Conservation (phyloP, 2,329 filamentous ascomycete genomes). For the Penicillium sp. region DNA sequence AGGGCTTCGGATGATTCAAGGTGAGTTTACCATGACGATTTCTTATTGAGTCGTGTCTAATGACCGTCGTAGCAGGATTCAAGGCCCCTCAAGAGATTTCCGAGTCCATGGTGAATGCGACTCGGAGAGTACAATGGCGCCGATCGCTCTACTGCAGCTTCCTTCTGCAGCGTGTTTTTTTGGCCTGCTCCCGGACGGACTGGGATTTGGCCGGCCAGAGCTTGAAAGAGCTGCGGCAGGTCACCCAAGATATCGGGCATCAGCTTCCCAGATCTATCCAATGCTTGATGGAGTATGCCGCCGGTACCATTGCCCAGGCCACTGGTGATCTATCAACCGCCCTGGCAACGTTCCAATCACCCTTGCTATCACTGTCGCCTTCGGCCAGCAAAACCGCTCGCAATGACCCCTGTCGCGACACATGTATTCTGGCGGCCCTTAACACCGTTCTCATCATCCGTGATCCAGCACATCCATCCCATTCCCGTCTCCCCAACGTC, state of each 20-base stretch:
- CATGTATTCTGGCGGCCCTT: slow-evolving; percentile 59
- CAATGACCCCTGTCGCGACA: slow-evolving; percentile 56
- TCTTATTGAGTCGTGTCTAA: slow-evolving; percentile 17
- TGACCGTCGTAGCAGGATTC: slow-evolving; percentile 30
- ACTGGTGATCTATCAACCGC: slow-evolving; percentile 68
- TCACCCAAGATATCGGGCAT: slow-evolving; percentile 44
- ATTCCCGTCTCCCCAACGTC: slow-evolving; percentile 56
- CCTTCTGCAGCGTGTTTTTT: slow-evolving; percentile 65
- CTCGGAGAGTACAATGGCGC: slow-evolving; percentile 60
- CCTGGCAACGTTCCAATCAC: slow-evolving; percentile 60
- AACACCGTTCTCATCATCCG: slow-evolving; percentile 71
- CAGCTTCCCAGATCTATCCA: slow-evolving; percentile 41
- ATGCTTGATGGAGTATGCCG: slow-evolving; percentile 64
- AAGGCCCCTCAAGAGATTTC: slow-evolving; percentile 41
- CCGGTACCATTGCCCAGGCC: slow-evolving; percentile 71
- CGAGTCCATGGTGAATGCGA: slow-evolving; percentile 55
- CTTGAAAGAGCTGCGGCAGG: slow-evolving; percentile 51
- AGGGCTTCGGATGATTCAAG: slow-evolving; percentile 51
- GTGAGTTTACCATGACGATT: slow-evolving; percentile 27
- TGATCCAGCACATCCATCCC: slow-evolving; percentile 54
- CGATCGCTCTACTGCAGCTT: slow-evolving; percentile 63
- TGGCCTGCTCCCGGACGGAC: slow-evolving; percentile 65
- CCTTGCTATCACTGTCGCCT: slow-evolving; percentile 53
- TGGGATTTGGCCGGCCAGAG: slow-evolving; percentile 61
- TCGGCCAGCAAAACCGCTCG: slow-evolving; percentile 37